These are phyloP conservation scores for Phanerodontia chrysosporium DNA, from an alignment of 768 basidiomycete species.

Conservation along the genomic window DNA sequence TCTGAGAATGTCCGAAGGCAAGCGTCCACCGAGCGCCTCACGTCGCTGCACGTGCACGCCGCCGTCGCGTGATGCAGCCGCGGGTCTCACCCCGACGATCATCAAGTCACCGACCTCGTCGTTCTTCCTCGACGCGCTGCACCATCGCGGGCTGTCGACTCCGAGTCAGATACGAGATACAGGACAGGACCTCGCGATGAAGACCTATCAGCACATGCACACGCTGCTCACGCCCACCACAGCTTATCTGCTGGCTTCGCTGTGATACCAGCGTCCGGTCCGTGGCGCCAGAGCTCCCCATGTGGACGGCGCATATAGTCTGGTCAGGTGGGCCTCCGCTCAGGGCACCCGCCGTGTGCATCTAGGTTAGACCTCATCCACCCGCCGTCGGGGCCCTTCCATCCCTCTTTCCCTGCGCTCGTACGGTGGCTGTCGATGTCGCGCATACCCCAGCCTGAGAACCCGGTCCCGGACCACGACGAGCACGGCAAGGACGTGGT, in stretches of 20 bases:
- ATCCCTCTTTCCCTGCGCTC: not conserved
- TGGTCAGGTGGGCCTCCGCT: not conserved
- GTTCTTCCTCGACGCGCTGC: too few relatives aligned
- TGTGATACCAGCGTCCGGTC: not conserved
- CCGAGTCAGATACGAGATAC: not conserved
- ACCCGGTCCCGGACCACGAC: constrained; percentile 1
- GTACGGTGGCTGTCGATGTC: not conserved
- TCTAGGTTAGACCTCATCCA: not conserved
- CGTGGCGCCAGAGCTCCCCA: not conserved
- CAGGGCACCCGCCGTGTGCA: not conserved
- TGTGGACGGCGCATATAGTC: not conserved
- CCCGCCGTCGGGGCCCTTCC: not conserved
- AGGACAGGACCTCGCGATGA: too few relatives aligned
- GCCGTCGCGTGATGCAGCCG: too few relatives aligned
- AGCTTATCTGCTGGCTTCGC: not conserved
- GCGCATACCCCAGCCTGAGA: constrained; percentile 1
- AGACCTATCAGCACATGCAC: not conserved
- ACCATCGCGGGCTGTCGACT: not conserved
- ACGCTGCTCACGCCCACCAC: not conserved
- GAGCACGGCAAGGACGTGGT: not conserved
- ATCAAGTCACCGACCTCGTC: too few relatives aligned
- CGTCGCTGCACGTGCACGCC: too few relatives aligned
- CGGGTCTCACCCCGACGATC: too few relatives aligned
- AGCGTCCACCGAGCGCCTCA: too few relatives aligned
- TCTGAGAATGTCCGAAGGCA: too few relatives aligned